Evolutionary conservation across 345 rosid species (phyloP), one percentile per base, ranked within the genome.

Genomic region (Brassica incana): DNA sequence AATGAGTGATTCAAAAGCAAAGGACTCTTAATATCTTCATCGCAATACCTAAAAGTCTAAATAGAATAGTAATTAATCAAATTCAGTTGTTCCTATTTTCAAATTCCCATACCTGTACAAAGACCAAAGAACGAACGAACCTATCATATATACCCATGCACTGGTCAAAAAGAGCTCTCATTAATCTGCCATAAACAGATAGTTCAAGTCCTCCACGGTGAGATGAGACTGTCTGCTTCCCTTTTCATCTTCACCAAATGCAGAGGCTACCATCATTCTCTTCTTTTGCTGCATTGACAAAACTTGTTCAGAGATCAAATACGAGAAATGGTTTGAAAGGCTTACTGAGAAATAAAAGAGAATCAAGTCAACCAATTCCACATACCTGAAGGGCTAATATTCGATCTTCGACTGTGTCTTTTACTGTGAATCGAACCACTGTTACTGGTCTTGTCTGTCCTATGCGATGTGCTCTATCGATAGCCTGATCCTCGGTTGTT

Each of bases 401-500:
- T 6, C 94, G 94, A 90, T 95, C 99, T 80, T 92, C 94, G 29
- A 92, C 95, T 43, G 99, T 95, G 80, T 91, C 90, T 84, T 89
- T 90, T 25, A 90, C 96, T 40, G 98, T 95, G 77, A 95, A 88
- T 23, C 98, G 89, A 70, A 88, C 87, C 58, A 95, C 99, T 6
- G 88, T 88, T 20, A 95, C 97, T 23, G 92, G 90, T 67, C 98
- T 88, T 64, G 97, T 92, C 89, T 95, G 98, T 71, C 99, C 98
- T 59, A 92, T 95, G 9, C 94, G 98, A 87, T 95, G 99, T 45
- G 99, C 99, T 86, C 99, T 92, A 82, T 95, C 98, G 15, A 95
- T 84, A 72, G 98, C 97, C 75, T 95, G 98, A 85, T 95, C 98
- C 83, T 95, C 99, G 11, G 97, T 91, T 18, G 97, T 95, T 18